Evolutionary conservation across 2,329 filamentous ascomycete species (phyloP), one percentile per base, ranked within the genome.

Genomic region (Fusarium sp.): DNA sequence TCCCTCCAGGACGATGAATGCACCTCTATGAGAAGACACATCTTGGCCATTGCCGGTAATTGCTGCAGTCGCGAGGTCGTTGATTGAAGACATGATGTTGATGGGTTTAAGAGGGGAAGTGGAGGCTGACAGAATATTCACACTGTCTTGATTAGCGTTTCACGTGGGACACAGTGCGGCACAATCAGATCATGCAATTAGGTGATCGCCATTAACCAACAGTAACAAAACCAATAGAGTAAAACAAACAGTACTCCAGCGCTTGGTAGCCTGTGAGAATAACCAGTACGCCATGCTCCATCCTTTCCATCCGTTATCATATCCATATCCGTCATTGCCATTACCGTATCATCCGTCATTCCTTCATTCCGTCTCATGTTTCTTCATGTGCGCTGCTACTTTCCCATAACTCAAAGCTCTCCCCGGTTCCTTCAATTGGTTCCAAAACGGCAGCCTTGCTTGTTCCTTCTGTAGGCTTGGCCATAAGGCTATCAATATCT

Each of bases 1-100:
- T 3, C 94, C 94, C 81, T 97, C 94, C 56, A 97, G 88, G 6
- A 95, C 91, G 52, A 97, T 87, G 30, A 97, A 86, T 14, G 89
- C 88, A 45, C 94, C 94, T 34, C 71, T 66, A 42, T 34, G 54
- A 30, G 63, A 36, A 30, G 63, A 38, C 6, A 44, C 48, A 56
- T 61, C 48, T 7, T 48, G 50, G 14, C 32, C n/a, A 28, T 42
- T 26, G 17, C 78, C 78, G 43, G 81, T 80, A 23, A 82, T 83
- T 32, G 82, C 83, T 48, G 82, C 83, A 20, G 80, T 80, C 20
- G 82, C 83, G 36, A 84, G 78, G 56, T 85, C 82, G 67, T 83
- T 83, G 60, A 84, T 84, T 8, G 83, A 85, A 32, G 81, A 76
- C 82, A 83, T 80, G 40, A 36, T 57, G 48, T 38, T 55, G 56